Conservation (phyloP, 2,329 filamentous ascomycete species). For the Cercospora beticola region DNA sequence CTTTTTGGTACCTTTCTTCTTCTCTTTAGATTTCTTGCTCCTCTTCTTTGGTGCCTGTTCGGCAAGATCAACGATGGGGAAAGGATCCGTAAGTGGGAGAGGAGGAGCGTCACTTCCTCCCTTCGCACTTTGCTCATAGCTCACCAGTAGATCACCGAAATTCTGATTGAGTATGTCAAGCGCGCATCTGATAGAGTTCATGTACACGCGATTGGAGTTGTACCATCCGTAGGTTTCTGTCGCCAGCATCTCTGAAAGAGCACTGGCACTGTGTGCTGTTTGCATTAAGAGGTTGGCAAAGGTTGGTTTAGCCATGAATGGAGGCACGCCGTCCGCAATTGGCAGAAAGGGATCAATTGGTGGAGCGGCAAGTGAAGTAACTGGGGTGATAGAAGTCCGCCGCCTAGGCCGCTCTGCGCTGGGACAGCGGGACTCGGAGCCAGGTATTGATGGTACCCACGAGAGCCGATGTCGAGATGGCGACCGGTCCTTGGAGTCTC, state of each 20-base stretch:
- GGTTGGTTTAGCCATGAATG: not conserved
- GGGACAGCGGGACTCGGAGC: not conserved
- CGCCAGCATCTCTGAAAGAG: not conserved
- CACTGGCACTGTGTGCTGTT: not conserved
- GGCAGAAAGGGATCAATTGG: not conserved
- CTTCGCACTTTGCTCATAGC: not conserved
- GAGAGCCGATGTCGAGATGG: not conserved
- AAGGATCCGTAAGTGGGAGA: not conserved
- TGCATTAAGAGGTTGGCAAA: not conserved
- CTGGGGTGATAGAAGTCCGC: not conserved
- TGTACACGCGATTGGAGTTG: not conserved
- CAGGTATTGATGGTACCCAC: not conserved
- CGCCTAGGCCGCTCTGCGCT: not conserved
- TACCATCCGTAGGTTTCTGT: not conserved
- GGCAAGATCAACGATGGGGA: not conserved
- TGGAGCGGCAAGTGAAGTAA: not conserved
- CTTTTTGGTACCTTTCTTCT: not conserved
- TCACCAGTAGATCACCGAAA: not conserved
- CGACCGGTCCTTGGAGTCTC: not conserved
- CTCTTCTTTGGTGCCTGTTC: not conserved
- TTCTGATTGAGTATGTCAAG: not conserved
- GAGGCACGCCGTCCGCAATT: not conserved
- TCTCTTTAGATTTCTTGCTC: not conserved
- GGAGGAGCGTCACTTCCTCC: not conserved
- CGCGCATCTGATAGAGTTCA: not conserved